Evolutionary conservation across 2,329 filamentous ascomycete species (phyloP), one percentile per base, ranked within the genome.

Genomic region (Claviceps humidiphila): DNA sequence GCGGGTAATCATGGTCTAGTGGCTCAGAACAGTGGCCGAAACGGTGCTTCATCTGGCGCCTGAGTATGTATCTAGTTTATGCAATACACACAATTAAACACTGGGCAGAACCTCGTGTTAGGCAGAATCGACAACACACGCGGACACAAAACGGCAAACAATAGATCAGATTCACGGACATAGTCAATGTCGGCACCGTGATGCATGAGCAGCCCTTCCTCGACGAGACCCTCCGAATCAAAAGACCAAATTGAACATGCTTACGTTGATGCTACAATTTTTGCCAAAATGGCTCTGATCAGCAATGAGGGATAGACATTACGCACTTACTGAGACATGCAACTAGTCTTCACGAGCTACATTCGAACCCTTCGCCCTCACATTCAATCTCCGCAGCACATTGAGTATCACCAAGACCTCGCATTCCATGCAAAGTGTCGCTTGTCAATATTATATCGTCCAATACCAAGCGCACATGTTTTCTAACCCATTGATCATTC

Each of bases 401-500:
- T 11, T 24, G 41, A 17, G 5, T 16, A 41, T 30, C 22, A 30
- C 2, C 20, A 30, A 11, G 13, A 26, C 16, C 16, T 20, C 37
- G 16, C 13, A 14, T 13, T 51, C 40, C 49, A 40, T 51, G 20
- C 20, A 39, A 30, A n/a, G 42, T 24, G 41, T 39, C 49, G 42
- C 49, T 46, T 30, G 34, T 47, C 26, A 37, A 47, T 51, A 51
- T 38, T 42, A 42, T 47, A 30, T 47, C 45, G 45, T 52, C 45
- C 51, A 47, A 24, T 47, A 24, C 43, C n/a, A 47, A 44, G 30
- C 39, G 39, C 45, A 38, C 46, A 51, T 50, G 51, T 34, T 49
- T 49, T 52, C 50, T 54, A 52, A 52, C 42, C 50, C 26, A 50
- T 39, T n/a, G 8, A 43, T 20, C n/a, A n/a, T 43, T 17, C 47